phyloP scores from a whole-genome alignment of 371 early-diverging fungal species.

The Fennellomyces sp. region DNA sequence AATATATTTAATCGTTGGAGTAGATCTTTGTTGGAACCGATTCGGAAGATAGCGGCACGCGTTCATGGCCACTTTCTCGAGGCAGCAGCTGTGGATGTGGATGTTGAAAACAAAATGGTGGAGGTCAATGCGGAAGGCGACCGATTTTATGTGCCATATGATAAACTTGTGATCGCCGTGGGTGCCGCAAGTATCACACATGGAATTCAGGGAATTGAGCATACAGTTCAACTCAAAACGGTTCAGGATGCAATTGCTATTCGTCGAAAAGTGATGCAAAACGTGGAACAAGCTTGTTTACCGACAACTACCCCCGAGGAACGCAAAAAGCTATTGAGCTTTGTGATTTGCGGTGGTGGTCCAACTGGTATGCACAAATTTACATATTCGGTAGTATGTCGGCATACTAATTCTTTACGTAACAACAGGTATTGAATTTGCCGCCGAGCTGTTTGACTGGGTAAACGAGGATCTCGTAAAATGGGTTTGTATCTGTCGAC shows the following conservation, averaged over 20 bases:
- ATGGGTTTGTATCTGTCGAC: conserved; percentile 41
- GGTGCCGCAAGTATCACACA: conserved; percentile 84
- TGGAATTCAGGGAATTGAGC: conserved; percentile 79
- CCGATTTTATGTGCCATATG: conserved; percentile 70
- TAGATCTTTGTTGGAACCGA: conserved; percentile 74
- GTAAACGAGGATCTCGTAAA: conserved; percentile 78
- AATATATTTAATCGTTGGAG: too few relatives aligned
- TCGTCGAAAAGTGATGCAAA: conserved; percentile 66
- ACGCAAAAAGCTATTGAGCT: conserved; percentile 72
- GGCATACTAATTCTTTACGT: background rate
- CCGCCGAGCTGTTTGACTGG: conserved; percentile 81
- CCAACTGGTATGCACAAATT: background rate
- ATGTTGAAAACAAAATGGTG: conserved; percentile 65
- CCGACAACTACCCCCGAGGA: conserved; percentile 79
- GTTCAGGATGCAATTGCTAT: conserved; percentile 76
- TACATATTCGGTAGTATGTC: background rate
- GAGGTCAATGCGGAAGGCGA: conserved; percentile 38
- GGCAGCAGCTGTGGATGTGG: conserved; percentile 69
- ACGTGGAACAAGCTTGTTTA: conserved; percentile 83
- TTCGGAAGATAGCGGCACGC: conserved; percentile 63
- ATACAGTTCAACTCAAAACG: conserved; percentile 71
- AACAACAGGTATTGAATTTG: conserved; percentile 16
- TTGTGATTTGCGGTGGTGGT: conserved; percentile 4
- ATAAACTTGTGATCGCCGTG: conserved; percentile 81
- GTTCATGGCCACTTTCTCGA: conserved; percentile 57